Evolutionary conservation across 2,329 filamentous ascomycete species (phyloP), one percentile per base, ranked within the genome.

Genomic region (Xylariaceae sp.): DNA sequence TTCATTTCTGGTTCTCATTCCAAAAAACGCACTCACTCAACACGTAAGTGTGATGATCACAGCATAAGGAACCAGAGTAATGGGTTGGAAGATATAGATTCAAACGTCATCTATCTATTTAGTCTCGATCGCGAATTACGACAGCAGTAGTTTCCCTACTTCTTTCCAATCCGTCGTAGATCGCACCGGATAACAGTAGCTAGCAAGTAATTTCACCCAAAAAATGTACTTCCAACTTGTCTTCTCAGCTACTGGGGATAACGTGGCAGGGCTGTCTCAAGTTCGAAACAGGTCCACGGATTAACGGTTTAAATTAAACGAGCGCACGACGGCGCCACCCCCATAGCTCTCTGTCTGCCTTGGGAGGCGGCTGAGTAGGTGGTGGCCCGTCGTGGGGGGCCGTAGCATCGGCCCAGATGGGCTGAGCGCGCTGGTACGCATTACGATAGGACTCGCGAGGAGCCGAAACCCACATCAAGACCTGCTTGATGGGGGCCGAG

Each of bases 391-490:
- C 68, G 67, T 70, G 72, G 74, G 22, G 71, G 75, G 75, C 63
- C 75, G 76, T 71, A 79, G 76, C 74, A 80, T 79, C 76, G 76
- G 76, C 77, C 76, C 75, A 73, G 68, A 70, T 69, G 72, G 70
- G 65, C 53, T 59, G 57, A 57, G 62, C 60, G 63, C 61, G 56
- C 53, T 31, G 51, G 38, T 43, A 48, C 39, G 55, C 40, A 47
- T 45, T 52, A 49, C 54, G 48, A 7, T 16, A 53, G 44, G 49
- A 47, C 53, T 28, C 28, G 19, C 31, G 41, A 34, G 44, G 47
- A 44, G 33, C 48, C 50, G 48, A 51, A 42, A 48, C 49, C n/a
- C 57, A 51, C 50, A 53, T 63, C 71, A 72, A 74, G 72, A 69
- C 76, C 76, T 70, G 76, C 75, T 76, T 73, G 22, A 28, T 28